These are phyloP conservation scores for Oenanthe sinensis DNA, from an alignment of 129 eudicot species.

Conservation along the genomic window DNA sequence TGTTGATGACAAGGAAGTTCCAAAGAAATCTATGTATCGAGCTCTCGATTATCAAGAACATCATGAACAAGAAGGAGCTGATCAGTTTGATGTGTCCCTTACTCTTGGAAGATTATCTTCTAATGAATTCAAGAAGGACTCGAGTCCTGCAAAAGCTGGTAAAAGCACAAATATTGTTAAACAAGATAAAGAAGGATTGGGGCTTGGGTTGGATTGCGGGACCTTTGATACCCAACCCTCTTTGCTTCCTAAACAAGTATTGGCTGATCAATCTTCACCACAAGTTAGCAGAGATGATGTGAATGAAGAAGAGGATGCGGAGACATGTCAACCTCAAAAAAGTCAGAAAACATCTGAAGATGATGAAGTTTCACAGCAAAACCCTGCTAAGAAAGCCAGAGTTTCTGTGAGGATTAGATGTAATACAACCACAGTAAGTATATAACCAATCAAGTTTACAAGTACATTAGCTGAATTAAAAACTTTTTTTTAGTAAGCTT, in stretches of 20 bases:
- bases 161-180: background rate
- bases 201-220: constrained; percentile 55
- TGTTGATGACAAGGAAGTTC: constrained; percentile 29
- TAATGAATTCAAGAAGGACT: constrained; percentile 26
- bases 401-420: constrained; percentile 94
- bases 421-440: constrained; percentile 75
- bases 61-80: constrained; percentile 23
- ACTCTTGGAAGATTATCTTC: constrained; percentile 67
- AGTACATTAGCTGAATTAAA: no score
- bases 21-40: constrained; percentile 13
- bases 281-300: constrained; percentile 58
- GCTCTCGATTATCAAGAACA: constrained; percentile 7
- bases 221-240: constrained; percentile 20
- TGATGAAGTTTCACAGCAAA: constrained; percentile 63
- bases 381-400: constrained; percentile 75
- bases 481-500: no score
- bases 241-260: constrained; percentile 6
- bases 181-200: constrained; percentile 23
- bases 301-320: constrained; percentile 36
- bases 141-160: constrained; percentile 14
- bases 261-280: constrained; percentile 30
- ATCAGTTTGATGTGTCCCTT: constrained; percentile 42
- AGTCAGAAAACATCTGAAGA: constrained; percentile 36
- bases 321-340: constrained; percentile 40
- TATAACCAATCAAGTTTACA: background rate